Percentiles rank a stretch among this genome's conserved stretches.
Evolutionary conservation across 2,329 filamentous ascomycete genomes (phyloP).

Genomic region (Aspergillus sp.): DNA sequence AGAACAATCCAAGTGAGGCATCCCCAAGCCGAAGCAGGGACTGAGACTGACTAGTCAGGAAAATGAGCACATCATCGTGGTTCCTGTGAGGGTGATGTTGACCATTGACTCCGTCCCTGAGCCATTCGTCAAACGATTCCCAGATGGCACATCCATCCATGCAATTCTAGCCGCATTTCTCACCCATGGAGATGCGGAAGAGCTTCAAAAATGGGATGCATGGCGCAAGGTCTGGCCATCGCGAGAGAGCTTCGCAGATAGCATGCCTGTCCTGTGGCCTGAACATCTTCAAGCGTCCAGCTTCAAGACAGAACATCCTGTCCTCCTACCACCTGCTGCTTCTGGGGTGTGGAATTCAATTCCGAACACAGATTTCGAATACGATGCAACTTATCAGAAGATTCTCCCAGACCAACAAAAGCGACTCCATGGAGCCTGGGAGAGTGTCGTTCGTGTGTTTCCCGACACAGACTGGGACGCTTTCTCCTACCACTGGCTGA

Average conservation of each 20-base stretch:
- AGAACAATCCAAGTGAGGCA: slow-evolving; percentile 55
- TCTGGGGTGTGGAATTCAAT: slow-evolving; percentile 32
- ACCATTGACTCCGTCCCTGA: slow-evolving; percentile 57
- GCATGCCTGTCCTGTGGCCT: slow-evolving; percentile 55
- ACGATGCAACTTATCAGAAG: slow-evolving; percentile 29
- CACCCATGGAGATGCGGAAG: slow-evolving; percentile 45
- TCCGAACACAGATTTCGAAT: slow-evolving; percentile 9
- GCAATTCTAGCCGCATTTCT: slow-evolving; percentile 66
- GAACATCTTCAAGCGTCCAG: slow-evolving; percentile 32
- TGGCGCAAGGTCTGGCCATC: slow-evolving; percentile 68
- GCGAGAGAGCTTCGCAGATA: slow-evolving; percentile 52
- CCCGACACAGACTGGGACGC: slow-evolving; percentile 33
- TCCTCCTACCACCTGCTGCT: slow-evolving; percentile 28
- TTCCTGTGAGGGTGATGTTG: slow-evolving; percentile 60
- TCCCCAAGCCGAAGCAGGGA: not conserved
- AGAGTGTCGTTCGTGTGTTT: slow-evolving; percentile 34
- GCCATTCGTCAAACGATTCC: slow-evolving; percentile 48
- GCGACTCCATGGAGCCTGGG: slow-evolving; percentile 51
- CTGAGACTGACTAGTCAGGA: slow-evolving; percentile 32
- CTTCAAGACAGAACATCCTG: slow-evolving; percentile 16
- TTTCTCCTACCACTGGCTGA: slow-evolving; percentile 53
- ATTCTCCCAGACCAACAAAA: slow-evolving; percentile 47
- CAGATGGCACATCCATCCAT: slow-evolving; percentile 58
- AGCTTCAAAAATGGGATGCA: slow-evolving; percentile 40
- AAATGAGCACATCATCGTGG: slow-evolving; percentile 57